Conservation (phyloP, 257 asterid genomes). For the Solanum tarijense region DNA sequence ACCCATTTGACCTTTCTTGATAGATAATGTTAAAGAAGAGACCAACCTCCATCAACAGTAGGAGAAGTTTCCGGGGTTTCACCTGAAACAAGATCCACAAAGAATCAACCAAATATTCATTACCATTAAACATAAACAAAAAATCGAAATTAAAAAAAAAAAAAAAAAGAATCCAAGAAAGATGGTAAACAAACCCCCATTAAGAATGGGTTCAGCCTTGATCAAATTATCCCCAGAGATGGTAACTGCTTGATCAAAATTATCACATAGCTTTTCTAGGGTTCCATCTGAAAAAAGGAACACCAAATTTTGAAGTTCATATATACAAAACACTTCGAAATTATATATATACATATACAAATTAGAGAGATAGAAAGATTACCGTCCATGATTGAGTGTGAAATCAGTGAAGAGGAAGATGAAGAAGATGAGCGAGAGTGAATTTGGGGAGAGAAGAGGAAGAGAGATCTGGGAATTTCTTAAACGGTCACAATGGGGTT, state of each 20-base stretch:
- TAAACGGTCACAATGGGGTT: constrained; percentile 24
- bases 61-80: constrained; percentile 14
- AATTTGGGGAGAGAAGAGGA: not conserved
- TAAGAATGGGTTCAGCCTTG: not conserved
- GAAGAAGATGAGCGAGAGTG: not conserved
- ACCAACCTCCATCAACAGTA: constrained; percentile 13
- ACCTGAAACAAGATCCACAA: constrained; percentile 10
- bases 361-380: not conserved
- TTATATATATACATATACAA: not conserved
- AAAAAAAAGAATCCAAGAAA: not conserved
- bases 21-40: not conserved
- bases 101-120: not conserved
- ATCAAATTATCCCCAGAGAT: constrained; percentile 14
- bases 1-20: not conserved
- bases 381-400: constrained; percentile 46
- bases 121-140: not conserved
- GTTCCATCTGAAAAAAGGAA: constrained; percentile 34
- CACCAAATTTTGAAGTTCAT: not conserved
- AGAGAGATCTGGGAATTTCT: constrained; percentile 2
- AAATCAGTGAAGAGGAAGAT: not conserved
- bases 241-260: constrained; percentile 34
- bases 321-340: not conserved
- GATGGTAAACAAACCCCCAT: constrained; percentile 9
- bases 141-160: not conserved
- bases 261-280: constrained; percentile 36